These are phyloP conservation scores for Puccinia novopanici DNA, from an alignment of 1,284 basidiomycete genomes.

Conservation along the genomic window DNA sequence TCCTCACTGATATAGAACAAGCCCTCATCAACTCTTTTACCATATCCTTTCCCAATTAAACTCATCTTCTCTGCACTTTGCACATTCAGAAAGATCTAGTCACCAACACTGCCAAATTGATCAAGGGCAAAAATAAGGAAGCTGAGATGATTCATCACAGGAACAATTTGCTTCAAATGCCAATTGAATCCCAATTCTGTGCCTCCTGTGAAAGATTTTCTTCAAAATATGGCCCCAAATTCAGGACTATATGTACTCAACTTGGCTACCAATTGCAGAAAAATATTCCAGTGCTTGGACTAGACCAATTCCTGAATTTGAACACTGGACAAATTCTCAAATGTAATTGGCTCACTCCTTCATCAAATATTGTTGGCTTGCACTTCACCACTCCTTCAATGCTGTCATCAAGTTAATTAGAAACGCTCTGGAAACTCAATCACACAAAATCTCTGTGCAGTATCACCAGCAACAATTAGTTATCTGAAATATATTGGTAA, in stretches of 20 bases:
- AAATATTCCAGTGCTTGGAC: constrained; percentile 17
- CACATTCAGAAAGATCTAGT: not conserved
- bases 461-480: too few species aligned
- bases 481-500: too few species aligned
- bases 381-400: not conserved
- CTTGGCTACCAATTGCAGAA: not conserved
- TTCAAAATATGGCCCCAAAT: not conserved
- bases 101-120: not conserved
- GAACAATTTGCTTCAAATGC: not conserved
- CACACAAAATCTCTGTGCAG: too few species aligned
- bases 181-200: too few species aligned
- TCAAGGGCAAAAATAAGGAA: not conserved
- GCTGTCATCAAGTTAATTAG: too few species aligned
- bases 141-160: not conserved
- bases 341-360: constrained; percentile 7
- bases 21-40: constrained; percentile 2
- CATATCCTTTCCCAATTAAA: not conserved
- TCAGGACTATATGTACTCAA: not conserved
- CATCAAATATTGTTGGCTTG: not conserved
- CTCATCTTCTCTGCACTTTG: not conserved
- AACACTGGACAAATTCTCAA: not conserved
- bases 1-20: not conserved
- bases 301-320: not conserved
- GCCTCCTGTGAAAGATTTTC: not conserved
- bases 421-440: too few species aligned